These are phyloP conservation scores for Alternaria atra DNA, from an alignment of 2,329 filamentous ascomycete species.

Conservation along the genomic window DNA sequence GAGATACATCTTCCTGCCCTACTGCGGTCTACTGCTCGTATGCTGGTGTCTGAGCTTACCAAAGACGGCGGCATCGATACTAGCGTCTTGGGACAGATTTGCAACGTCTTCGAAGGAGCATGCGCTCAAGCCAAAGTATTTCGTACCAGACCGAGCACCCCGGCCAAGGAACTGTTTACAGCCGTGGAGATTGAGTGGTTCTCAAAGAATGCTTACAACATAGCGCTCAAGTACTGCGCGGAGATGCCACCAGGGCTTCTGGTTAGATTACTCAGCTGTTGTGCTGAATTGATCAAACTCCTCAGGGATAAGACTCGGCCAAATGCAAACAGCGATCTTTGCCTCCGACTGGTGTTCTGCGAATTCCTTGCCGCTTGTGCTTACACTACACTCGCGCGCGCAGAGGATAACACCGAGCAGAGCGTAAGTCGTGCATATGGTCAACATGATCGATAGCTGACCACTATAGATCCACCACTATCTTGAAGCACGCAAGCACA, in stretches of 20 bases:
- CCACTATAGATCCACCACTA: constrained; percentile 69
- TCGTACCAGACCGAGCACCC: constrained; percentile 53
- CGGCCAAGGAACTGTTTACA: constrained; percentile 62
- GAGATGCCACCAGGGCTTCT: constrained; percentile 65
- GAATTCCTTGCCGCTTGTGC: constrained; percentile 69
- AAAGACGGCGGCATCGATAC: constrained; percentile 37
- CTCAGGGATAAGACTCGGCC: constrained; percentile 38
- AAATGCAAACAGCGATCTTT: constrained; percentile 57
- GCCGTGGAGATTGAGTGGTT: constrained; percentile 82
- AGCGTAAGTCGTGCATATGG: constrained; percentile 45
- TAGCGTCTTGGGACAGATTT: constrained; percentile 59
- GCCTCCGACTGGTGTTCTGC: constrained; percentile 72
- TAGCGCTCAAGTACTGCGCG: constrained; percentile 70
- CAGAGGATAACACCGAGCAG: constrained; percentile 50
- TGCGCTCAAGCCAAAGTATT: constrained; percentile 58
- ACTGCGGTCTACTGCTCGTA: constrained; percentile 62
- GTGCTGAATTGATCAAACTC: constrained; percentile 56
- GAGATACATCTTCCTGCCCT: constrained; percentile 70
- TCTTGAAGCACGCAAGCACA: constrained; percentile 66
- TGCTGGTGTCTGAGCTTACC: constrained; percentile 57
- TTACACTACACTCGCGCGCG: constrained; percentile 59
- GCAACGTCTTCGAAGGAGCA: constrained; percentile 62
- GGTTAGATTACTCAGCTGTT: constrained; percentile 62
- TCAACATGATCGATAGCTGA: constrained; percentile 23
- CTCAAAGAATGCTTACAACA: constrained; percentile 81